phyloP scores from a whole-genome alignment of 163 green algal genomes.

The Chloroidium sp. region DNA sequence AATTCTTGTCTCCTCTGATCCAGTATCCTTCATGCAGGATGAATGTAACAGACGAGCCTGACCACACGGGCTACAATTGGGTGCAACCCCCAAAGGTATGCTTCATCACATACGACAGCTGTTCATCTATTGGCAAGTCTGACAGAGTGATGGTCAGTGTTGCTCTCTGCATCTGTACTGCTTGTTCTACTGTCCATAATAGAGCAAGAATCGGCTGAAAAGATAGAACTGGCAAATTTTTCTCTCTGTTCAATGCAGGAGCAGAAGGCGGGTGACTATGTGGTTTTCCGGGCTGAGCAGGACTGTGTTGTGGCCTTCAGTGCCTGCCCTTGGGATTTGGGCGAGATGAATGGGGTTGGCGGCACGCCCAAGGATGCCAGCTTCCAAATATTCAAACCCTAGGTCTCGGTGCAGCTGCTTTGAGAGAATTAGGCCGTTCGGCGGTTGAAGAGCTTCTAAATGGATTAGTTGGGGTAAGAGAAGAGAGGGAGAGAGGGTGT shows the following conservation, averaged over 20 bases:
- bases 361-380: constrained; percentile 12
- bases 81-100: not conserved
- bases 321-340: constrained; percentile 16
- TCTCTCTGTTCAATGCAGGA: not conserved
- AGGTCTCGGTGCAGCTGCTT: too few relatives aligned
- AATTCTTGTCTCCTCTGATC: not conserved
- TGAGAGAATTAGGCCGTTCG: too few relatives aligned
- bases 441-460: too few relatives aligned
- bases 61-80: constrained; percentile 4
- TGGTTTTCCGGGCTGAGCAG: constrained; percentile 14
- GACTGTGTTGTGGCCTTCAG: constrained; percentile 16
- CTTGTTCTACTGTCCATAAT: too few relatives aligned
- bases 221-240: too few relatives aligned
- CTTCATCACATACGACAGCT: too few relatives aligned
- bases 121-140: too few relatives aligned
- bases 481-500: too few relatives aligned
- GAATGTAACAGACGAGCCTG: constrained; percentile 7
- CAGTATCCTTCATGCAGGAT: not conserved
- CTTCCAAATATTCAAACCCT: constrained; percentile 11
- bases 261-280: constrained; percentile 22
- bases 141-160: too few relatives aligned
- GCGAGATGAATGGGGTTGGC: constrained; percentile 12
- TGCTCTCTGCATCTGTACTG: too few relatives aligned
- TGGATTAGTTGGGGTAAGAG: too few relatives aligned
- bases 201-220: too few relatives aligned